These are phyloP conservation scores for Cryptococcus sp. DNA, from an alignment of 1,284 basidiomycete genomes.

Conservation along the genomic window DNA sequence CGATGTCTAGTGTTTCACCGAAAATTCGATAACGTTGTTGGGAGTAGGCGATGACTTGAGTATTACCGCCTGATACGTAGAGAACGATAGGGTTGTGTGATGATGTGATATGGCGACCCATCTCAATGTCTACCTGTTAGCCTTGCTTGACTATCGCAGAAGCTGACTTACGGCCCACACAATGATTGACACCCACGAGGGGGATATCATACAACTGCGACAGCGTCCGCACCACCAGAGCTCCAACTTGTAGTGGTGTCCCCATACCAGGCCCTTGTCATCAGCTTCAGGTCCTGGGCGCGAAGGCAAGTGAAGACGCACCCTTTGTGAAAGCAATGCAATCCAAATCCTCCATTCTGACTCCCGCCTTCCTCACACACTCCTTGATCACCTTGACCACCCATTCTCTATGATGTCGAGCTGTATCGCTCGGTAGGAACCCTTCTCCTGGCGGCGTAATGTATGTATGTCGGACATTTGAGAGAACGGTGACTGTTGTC, in stretches of 20 bases:
- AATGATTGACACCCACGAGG: conserved; percentile 95
- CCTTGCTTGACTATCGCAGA: conserved; percentile 3
- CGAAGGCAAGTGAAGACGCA: conserved; percentile 45
- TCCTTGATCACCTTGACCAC: conserved; percentile 74
- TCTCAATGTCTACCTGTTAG: conserved; percentile 79
- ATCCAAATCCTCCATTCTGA: conserved; percentile 73
- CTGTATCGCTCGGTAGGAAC: conserved; percentile 92
- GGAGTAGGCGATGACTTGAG: conserved; percentile 98
- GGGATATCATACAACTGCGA: conserved; percentile 85
- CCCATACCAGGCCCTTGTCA: conserved; percentile 92
- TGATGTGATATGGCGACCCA: conserved; percentile 92
- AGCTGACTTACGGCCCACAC: conserved; percentile 76
- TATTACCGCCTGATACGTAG: conserved; percentile 98
- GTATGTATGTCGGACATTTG: conserved; percentile 92
- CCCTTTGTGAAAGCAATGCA: conserved; percentile 98
- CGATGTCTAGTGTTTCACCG: conserved; percentile 97
- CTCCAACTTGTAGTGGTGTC: conserved; percentile 90
- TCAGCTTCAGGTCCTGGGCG: background rate
- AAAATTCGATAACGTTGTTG: conserved; percentile 97
- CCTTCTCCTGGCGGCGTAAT: conserved; percentile 97
- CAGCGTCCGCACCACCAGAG: conserved; percentile 88
- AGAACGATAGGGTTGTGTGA: conserved; percentile 94
- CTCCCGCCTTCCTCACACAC: conserved; percentile 66
- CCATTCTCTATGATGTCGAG: conserved; percentile 94
- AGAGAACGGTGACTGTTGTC: conserved; percentile 59